These are phyloP conservation scores for Mycena crocata DNA, from an alignment of 768 basidiomycete genomes.

Conservation along the genomic window DNA sequence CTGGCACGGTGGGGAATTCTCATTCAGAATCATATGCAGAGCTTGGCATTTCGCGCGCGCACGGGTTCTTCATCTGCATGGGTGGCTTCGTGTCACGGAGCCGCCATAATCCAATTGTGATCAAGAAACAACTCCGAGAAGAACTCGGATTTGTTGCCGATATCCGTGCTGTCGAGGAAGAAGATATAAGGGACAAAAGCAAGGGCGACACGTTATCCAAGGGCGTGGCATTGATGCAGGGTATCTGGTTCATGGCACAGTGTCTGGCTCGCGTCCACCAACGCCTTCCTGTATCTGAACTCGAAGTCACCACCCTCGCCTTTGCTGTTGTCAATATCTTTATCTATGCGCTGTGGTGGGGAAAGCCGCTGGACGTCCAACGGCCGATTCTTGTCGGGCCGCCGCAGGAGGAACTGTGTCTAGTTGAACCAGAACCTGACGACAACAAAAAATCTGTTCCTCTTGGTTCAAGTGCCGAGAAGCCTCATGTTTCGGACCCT, in stretches of 20 bases:
- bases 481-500: no score
- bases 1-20: no score
- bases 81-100: conserved; percentile 37
- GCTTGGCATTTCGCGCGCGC: conserved; percentile 12
- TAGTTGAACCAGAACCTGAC: no score
- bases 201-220: conserved; percentile 51
- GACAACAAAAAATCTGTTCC: no score
- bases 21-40: not conserved
- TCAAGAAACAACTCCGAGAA: not conserved
- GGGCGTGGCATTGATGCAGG: conserved; percentile 45
- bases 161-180: not conserved
- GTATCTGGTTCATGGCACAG: conserved; percentile 49
- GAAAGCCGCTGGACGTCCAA: conserved; percentile 47
- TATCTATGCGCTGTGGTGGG: conserved; percentile 50
- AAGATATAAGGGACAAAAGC: conserved; percentile 37
- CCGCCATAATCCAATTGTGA: not conserved
- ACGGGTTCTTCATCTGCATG: conserved; percentile 36
- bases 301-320: conserved; percentile 50
- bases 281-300: conserved; percentile 44
- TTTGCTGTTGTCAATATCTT: conserved; percentile 44
- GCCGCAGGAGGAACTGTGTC: no score
- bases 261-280: conserved; percentile 39
- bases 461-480: no score
- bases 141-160: not conserved
- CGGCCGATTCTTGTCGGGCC: not conserved